Evolutionary conservation across 805 yeast genomes (phyloP), one percentile per base, ranked within the genome.

Genomic region (Lipomyces chichibuensis): DNA sequence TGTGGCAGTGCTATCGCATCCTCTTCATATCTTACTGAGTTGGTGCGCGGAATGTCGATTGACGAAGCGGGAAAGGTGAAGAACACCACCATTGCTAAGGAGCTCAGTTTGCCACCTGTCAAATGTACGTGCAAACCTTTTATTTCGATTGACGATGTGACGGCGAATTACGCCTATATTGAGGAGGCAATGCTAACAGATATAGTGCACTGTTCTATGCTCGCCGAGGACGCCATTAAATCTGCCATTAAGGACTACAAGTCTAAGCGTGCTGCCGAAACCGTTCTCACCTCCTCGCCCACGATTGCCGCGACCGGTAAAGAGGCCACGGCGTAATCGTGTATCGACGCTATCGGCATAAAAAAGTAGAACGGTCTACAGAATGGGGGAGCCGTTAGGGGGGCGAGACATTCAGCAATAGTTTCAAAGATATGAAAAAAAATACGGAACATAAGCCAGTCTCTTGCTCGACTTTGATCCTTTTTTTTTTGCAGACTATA

Each of bases 1-100:
- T 95, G 99, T 78, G 99, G 99, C 57, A 88, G 95, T 2, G 99
- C 99, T 62, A 95, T 95, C 77, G 99, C 99, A 1, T 90, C 97
- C 1, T 90, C 96, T 9, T 91, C 97, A 0, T 95, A 90, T 78
- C 95, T 95, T 75, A 95, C 99, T 2, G 98, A 93, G 77, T 84
- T 95, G 70, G 97, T 95, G 66, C 89, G 94, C 77, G 99, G 99
- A 55, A 92, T 91, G 87, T 85, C 95, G 56, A 81, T 95, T 60
- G 98, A 94, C 62, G 98, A 95, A 77, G 98, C 98, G 27, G 88
- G 92, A 65, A 85, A 87, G 79, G 90, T 95, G 78, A 95, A 94
- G 80, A 95, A 95, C 81, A 91, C 97, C 6, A 88, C 88, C 67
- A 95, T 95, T 74, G 99, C 99, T 59, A 90, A 90, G 79, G 99